Base-by-base conservation (phyloP, 1,284 basidiomycete genomes). In the Cerioporus squamosus region DNA sequence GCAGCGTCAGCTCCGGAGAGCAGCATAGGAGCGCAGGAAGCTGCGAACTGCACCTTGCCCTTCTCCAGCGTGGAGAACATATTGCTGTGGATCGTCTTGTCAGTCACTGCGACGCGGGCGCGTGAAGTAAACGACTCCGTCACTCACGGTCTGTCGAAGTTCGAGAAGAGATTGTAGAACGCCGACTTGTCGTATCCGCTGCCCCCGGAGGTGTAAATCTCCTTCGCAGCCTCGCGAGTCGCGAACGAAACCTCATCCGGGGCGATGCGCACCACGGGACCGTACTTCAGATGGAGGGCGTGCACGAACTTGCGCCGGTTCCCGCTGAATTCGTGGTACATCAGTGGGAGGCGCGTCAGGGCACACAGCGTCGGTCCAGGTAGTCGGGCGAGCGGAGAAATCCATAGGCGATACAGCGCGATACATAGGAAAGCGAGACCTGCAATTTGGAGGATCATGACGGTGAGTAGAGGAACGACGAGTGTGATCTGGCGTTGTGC, bases 161-260 rank as follows among this genome's bases (percentile, higher is more conserved):
- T 64, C 22, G 52, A 36, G 26, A 69, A 69, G 18, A 69, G 31
- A 3, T 23, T 12, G 51, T 69, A 68, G 58, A 69, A 67, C 5
- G 55, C 17, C 10, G 65, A 57, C 45, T 68, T 68, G 42, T 69
- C 65, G 49, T 65, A 68, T 8, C 68, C 68, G 46, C 68, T 68
- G 14, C 68, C 68, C 6, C 64, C 66, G 1, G 63, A 64, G 17
- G 64, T 53, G 55, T 69, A 69, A 31, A 69, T 67, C 54, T 69
- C 66, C 55, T 69, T 69, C 38, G 52, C 62, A 1, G 68, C 66
- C 26, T 68, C 66, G 44, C 63, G 62, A 6, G 42, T 62, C 23
- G 67, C 66, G 31, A 70, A 69, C 3, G 69, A 65, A 9, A 72
- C 63, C 55, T 72, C 70, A 43, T 71, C 54, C 3, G 70, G 70